Evolutionary conservation across 345 rosid species (phyloP).

Genomic region (Citrus medica): DNA sequence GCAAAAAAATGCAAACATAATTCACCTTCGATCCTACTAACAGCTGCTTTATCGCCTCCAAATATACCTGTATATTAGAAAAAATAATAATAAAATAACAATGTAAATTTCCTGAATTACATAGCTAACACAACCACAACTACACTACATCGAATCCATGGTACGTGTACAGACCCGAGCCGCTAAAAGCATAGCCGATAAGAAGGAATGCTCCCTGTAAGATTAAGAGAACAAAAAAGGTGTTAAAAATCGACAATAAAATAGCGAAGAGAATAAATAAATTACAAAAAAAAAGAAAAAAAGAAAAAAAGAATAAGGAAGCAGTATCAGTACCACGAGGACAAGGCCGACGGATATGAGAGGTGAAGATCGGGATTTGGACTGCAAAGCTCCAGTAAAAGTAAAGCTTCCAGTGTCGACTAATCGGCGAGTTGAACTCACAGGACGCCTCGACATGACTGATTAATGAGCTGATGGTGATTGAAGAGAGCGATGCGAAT

Average conservation of each 20-base stretch:
- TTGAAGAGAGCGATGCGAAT: background rate
- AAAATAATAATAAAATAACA: background rate
- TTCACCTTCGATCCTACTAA: conserved; percentile 59
- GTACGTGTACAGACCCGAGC: conserved; percentile 45
- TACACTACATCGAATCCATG: background rate
- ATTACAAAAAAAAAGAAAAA: background rate
- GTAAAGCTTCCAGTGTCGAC: conserved; percentile 79
- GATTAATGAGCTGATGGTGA: background rate
- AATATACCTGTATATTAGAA: conserved; percentile 46
- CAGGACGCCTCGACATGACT: conserved; percentile 86
- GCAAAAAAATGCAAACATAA: background rate
- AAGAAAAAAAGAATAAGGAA: background rate
- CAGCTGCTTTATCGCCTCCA: conserved; percentile 43
- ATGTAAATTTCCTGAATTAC: background rate
- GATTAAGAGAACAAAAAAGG: background rate
- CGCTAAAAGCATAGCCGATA: conserved; percentile 66
- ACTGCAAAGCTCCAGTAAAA: conserved; percentile 63
- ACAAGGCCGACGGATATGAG: conserved; percentile 64
- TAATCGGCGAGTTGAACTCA: conserved; percentile 65
- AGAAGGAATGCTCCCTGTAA: conserved; percentile 81
- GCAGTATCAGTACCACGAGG: conserved; percentile 42
- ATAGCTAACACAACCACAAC: background rate
- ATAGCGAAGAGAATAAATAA: background rate
- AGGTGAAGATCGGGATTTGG: conserved; percentile 83
- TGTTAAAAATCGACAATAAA: background rate